Conservation (phyloP, 345 rosid species). For the Dovyalis caffra region DNA sequence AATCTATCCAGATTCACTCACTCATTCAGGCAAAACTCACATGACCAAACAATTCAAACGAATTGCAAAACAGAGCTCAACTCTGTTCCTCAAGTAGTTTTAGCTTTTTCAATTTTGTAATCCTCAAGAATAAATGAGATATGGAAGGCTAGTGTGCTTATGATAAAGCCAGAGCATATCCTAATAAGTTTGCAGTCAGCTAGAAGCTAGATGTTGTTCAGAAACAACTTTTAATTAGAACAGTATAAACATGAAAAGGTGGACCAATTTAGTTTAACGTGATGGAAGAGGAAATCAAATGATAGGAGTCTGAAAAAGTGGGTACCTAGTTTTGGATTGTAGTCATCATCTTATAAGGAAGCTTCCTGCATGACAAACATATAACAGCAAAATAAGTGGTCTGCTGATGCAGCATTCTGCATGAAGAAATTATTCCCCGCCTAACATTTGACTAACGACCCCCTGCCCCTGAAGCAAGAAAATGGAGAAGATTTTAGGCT, state of each 20-base stretch:
- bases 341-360: background rate
- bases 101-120: background rate
- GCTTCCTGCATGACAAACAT: background rate
- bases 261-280: background rate
- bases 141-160: background rate
- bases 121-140: background rate
- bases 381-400: background rate
- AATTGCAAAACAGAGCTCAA: background rate
- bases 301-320: background rate
- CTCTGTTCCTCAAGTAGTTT: background rate
- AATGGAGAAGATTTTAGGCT: too few relatives aligned
- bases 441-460: too few relatives aligned
- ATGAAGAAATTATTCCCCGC: too few relatives aligned
- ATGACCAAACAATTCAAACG: background rate
- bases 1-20: background rate
- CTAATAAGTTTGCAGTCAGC: background rate
- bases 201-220: background rate
- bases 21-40: background rate
- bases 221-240: background rate
- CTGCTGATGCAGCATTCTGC: background rate
- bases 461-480: too few relatives aligned
- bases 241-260: background rate
- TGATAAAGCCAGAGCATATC: background rate
- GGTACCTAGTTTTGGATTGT: conserved; percentile 10
- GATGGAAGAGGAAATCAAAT: background rate